Base-by-base conservation (phyloP, 1,284 basidiomycete genomes). In the Leccinum fuscescens region DNA sequence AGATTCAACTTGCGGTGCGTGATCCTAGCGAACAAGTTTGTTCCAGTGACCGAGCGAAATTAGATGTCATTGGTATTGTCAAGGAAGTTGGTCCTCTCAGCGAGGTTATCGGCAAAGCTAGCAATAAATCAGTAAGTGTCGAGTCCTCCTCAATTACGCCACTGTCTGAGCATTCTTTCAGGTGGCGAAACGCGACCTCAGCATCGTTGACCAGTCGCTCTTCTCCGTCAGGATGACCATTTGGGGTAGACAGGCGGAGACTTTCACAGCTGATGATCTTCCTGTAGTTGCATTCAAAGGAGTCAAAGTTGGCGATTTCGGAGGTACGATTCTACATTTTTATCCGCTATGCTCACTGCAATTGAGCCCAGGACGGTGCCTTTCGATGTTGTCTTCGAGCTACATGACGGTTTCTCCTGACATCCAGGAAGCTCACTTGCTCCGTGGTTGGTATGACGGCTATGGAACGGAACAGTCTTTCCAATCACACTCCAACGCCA, bases 181-280 rank as follows among this genome's bases (percentile, higher is more conserved):
- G 89, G 83, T 94, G 63, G 80, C 84, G 50, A 98, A 98, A 76
- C 88, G 95, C 61, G 95, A 98, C 57, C 77, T 98, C 53, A 89
- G 85, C 1, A 78, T 99, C 15, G 94, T 96, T 14, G 97, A 99
- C 73, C 86, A 86, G 64, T 90, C 93, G 8, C 84, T 84, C 33
- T 94, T 82, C 73, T 87, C 88, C 35, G 89, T 96, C 39, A 86
- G 93, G 31, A 75, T 98, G 65, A 99, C 97, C 3, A 79, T 99
- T 6, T 99, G 97, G 96, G 97, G 96, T 31, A 95, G 93, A 74
- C 90, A 93, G 72, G 97, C 96, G 1, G 95, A 98, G 72, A 84
- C 84, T 52, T 99, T 90, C 72, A 74, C 74, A 3, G 74, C 76
- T 14, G 74, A 78, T 3, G 81, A 85, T 46, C 80, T 84, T 57